Percentiles rank a stretch among this genome's conserved stretches.
Conservation (phyloP, 257 asterid genomes). For the Salvia hispanica region DNA sequence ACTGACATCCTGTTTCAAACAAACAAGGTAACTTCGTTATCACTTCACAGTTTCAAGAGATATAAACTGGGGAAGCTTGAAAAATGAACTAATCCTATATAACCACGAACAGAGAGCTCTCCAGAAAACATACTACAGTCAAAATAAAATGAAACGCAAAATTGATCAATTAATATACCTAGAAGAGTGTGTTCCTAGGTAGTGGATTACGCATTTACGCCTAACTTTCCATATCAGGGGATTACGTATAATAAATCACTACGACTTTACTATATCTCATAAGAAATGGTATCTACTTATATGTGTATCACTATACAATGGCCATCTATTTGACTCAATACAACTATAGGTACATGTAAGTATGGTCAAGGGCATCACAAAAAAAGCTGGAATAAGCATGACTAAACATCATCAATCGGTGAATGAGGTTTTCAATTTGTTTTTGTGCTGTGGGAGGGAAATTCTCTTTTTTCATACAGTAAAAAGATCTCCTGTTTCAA, state of each 20-base stretch:
- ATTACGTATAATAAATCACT: not conserved
- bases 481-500: not conserved
- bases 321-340: not conserved
- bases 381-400: not conserved
- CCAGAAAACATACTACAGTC: not conserved
- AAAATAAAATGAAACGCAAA: not conserved
- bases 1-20: constrained; percentile 42
- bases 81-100: constrained; percentile 10
- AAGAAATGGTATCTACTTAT: constrained; percentile 8
- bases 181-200: not conserved
- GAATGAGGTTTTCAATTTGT: not conserved
- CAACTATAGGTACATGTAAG: not conserved
- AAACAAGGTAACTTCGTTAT: constrained; percentile 15
- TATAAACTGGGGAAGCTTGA: not conserved
- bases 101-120: not conserved
- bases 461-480: not conserved
- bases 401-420: not conserved
- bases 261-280: not conserved
- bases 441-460: not conserved
- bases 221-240: not conserved
- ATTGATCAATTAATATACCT: not conserved
- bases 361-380: not conserved
- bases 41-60: not conserved
- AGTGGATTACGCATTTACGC: not conserved
- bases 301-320: not conserved